Evolutionary conservation across 257 asterid species (phyloP).

Genomic region (Cinchona pubescens): DNA sequence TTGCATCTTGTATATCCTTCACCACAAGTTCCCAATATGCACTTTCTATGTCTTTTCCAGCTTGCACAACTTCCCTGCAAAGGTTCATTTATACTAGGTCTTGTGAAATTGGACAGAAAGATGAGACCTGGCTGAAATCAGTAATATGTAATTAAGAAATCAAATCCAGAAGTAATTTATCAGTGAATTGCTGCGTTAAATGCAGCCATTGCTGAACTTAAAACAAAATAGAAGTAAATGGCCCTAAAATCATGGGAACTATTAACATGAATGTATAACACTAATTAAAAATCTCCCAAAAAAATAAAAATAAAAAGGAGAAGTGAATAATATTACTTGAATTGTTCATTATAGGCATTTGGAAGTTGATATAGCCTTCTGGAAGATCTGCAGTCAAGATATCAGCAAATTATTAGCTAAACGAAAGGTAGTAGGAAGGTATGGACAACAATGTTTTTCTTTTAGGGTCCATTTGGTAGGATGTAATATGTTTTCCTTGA

Average conservation of each 20-base stretch:
- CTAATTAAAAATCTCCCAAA: too few species aligned
- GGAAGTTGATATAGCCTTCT: conserved; percentile 99
- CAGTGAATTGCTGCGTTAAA: too few species aligned
- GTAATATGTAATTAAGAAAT: neutral
- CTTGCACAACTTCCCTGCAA: conserved; percentile 85
- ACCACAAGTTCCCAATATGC: conserved; percentile 99
- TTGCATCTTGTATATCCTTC: conserved; percentile 99
- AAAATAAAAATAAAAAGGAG: conserved; percentile 7
- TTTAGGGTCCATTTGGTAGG: neutral
- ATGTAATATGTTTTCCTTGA: too few species aligned
- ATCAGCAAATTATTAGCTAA: neutral
- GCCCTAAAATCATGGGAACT: neutral
- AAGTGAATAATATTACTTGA: conserved; percentile 47
- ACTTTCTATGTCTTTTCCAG: conserved; percentile 86
- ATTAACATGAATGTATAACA: too few species aligned
- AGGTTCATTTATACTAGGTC: conserved; percentile 1
- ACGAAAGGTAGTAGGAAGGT: neutral
- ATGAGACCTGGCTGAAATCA: neutral
- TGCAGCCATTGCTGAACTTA: neutral
- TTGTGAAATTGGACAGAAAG: neutral
- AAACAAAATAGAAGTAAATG: neutral
- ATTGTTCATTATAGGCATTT: conserved; percentile 94
- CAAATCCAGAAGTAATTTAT: too few species aligned
- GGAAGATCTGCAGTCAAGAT: conserved; percentile 72
- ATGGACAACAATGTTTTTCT: neutral